phyloP scores from a whole-genome alignment of 768 basidiomycete species.

The Tylopilus sp. region DNA sequence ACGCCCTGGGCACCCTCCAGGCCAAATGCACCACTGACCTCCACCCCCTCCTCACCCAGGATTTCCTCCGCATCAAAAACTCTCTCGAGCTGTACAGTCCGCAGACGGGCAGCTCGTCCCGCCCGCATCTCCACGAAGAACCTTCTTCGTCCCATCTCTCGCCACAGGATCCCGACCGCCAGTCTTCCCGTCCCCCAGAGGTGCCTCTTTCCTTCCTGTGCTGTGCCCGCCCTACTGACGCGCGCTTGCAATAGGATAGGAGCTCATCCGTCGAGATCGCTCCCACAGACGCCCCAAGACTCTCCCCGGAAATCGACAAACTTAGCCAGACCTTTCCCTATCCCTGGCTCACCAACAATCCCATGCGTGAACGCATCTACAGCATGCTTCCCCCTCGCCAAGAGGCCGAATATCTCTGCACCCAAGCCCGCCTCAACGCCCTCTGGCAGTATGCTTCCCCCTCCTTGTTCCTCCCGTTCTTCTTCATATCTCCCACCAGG shows the following conservation, averaged over 20 bases:
- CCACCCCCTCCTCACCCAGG: constrained; percentile 58
- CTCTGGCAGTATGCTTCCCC: constrained; percentile 62
- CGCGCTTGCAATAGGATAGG: constrained; percentile 20
- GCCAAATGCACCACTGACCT: constrained; percentile 36
- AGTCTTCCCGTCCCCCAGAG: constrained; percentile 23
- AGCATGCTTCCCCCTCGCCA: constrained; percentile 57
- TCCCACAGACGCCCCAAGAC: constrained; percentile 12
- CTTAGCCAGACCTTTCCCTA: constrained; percentile 69
- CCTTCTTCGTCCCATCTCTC: constrained; percentile 15
- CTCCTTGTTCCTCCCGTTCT: neutral
- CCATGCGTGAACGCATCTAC: constrained; percentile 60
- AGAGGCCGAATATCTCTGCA: constrained; percentile 58
- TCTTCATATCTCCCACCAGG: constrained; percentile 32
- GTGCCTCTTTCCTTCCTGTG: constrained; percentile 4
- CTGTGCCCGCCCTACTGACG: neutral
- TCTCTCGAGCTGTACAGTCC: constrained; percentile 60
- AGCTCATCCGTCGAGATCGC: constrained; percentile 24
- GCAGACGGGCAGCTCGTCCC: constrained; percentile 14
- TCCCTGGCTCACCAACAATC: constrained; percentile 62
- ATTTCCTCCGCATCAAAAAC: constrained; percentile 60
- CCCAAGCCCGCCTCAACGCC: constrained; percentile 62
- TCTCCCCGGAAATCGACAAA: constrained; percentile 37
- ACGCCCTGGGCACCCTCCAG: constrained; percentile 49
- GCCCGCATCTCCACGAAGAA: constrained; percentile 3
- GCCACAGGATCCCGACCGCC: neutral